These are phyloP conservation scores for Gracilaria vermiculophylla DNA, from an alignment of 23 red algal species.

Conservation along the genomic window DNA sequence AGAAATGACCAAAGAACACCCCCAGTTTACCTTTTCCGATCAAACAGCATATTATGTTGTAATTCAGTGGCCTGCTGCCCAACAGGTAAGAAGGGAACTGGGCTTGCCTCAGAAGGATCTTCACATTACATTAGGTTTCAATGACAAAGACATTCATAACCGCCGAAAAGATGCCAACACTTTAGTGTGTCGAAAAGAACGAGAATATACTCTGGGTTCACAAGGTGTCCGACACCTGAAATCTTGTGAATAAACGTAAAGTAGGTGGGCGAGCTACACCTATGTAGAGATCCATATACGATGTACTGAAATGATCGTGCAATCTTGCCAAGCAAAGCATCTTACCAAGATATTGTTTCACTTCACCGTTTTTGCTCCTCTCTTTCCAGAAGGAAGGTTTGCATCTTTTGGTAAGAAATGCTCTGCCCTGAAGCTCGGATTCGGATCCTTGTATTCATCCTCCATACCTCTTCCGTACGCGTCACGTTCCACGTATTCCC, in stretches of 20 bases:
- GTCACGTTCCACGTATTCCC: conserved; percentile 58
- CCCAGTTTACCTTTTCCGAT: not conserved
- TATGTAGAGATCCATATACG: no score
- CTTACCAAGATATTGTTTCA: not conserved
- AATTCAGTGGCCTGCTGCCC: conserved; percentile 53
- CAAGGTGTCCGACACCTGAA: no score
- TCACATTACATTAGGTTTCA: conserved; percentile 69
- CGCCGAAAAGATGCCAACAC: conserved; percentile 42
- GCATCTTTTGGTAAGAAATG: not conserved
- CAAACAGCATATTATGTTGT: conserved; percentile 53
- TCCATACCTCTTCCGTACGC: conserved; percentile 24
- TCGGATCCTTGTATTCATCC: not conserved
- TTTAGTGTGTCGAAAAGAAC: conserved; percentile 6
- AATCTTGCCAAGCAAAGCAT: no score
- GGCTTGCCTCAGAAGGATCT: conserved; percentile 39
- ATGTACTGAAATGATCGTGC: no score
- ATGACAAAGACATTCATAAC: conserved; percentile 55
- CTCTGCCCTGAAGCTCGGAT: not conserved
- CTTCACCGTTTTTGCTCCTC: not conserved
- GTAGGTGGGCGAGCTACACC: no score
- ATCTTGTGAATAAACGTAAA: no score
- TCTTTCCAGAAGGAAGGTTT: not conserved
- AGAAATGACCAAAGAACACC: not conserved
- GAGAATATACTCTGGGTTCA: not conserved
- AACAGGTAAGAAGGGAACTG: conserved; percentile 21